These are phyloP conservation scores for Fraxinus baroniana DNA, from an alignment of 305 asterid species.

Conservation along the genomic window DNA sequence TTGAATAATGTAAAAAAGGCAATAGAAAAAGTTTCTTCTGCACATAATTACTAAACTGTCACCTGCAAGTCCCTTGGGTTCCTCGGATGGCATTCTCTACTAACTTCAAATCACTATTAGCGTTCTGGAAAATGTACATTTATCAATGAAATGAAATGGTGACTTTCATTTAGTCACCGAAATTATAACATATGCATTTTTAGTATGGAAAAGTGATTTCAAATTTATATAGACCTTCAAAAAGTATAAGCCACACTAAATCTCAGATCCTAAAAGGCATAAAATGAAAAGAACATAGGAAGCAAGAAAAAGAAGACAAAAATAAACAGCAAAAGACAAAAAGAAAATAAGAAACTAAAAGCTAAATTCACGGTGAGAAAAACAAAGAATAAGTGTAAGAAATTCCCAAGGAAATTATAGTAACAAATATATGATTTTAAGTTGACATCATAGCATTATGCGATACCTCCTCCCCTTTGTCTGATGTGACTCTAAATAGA, in stretches of 20 bases:
- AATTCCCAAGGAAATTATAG: not conserved
- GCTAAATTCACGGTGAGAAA: not conserved
- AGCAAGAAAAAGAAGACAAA: not conserved
- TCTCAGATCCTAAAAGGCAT: not conserved
- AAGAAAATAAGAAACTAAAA: not conserved
- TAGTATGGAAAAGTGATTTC: not conserved
- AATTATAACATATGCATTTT: not conserved
- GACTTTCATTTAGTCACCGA: not conserved
- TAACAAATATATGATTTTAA: constrained; percentile 3
- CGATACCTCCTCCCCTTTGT: constrained; percentile 78
- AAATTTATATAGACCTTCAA: not conserved
- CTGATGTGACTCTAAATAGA: constrained; percentile 74
- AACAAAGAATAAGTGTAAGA: not conserved
- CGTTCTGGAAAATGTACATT: not conserved
- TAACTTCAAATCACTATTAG: not conserved
- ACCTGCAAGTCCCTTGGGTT: constrained; percentile 7
- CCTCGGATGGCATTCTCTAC: constrained; percentile 17
- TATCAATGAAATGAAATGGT: not conserved
- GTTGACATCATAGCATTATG: constrained; percentile 26
- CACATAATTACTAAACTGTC: not conserved
- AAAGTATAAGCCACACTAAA: not conserved
- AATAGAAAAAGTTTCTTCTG: not conserved
- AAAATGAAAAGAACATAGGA: not conserved
- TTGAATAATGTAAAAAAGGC: not conserved
- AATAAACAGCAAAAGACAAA: not conserved